Conservation (phyloP, 768 basidiomycete genomes). For the Leccinum aurantiacum region DNA sequence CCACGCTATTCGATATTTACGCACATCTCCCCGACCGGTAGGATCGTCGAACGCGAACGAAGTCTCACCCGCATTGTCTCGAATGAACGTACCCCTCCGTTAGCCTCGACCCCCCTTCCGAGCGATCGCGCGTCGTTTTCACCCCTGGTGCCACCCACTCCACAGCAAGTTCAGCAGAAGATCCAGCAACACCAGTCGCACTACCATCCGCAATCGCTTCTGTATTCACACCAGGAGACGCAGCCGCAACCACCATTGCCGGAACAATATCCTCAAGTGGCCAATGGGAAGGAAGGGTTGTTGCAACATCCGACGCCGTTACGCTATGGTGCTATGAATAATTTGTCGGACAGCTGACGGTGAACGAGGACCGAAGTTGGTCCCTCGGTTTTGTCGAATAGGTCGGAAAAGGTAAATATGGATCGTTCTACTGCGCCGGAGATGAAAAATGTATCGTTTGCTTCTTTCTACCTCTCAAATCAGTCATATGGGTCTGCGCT, state of each 20-base stretch:
- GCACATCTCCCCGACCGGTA: constrained; percentile 14
- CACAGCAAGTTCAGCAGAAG: constrained; percentile 20
- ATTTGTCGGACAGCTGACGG: constrained; percentile 15
- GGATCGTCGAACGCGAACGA: constrained; percentile 57
- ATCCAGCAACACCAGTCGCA: constrained; percentile 19
- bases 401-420: neutral
- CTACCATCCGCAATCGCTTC: neutral
- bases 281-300: constrained; percentile 8
- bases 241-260: neutral
- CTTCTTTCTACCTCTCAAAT: neutral
- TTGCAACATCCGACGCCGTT: constrained; percentile 11
- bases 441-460: neutral
- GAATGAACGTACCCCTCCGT: constrained; percentile 38
- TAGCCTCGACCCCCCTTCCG: constrained; percentile 20
- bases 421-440: neutral
- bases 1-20: neutral
- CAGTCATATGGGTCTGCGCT: neutral
- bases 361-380: neutral
- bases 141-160: constrained; percentile 12
- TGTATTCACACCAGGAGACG: constrained; percentile 3
- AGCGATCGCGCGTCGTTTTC: constrained; percentile 13
- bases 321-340: constrained; percentile 18
- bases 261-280: neutral
- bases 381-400: neutral
- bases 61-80: constrained; percentile 29